Conservation (phyloP, 148 eudicot genomes). For the Vaccinium vitisidaea region DNA sequence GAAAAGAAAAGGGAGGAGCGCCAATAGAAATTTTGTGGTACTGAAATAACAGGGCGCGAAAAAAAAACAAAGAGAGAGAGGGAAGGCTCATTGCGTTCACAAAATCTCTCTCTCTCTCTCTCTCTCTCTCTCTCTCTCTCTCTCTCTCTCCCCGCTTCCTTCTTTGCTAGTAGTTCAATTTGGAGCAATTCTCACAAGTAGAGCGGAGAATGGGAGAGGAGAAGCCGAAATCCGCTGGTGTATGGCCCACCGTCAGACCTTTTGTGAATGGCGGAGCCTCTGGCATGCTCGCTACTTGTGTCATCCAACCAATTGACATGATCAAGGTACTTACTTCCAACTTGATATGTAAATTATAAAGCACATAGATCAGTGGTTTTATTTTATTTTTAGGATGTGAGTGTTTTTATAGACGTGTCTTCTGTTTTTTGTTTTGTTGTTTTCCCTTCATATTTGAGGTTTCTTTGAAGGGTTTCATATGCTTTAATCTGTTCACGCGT, state of each 20-base stretch:
- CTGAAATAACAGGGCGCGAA: too few species aligned
- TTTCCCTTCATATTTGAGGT: background rate
- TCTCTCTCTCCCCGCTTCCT: background rate
- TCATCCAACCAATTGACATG: conserved; percentile 92
- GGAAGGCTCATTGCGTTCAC: too few species aligned
- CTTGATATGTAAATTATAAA: background rate
- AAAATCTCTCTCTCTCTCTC: background rate
- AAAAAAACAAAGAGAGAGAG: too few species aligned
- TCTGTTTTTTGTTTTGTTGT: too few species aligned
- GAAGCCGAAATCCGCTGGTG: conserved; percentile 44
- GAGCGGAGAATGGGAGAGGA: conserved; percentile 37
- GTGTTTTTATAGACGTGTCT: background rate
- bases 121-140: background rate
- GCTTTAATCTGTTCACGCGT: background rate
- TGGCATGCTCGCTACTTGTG: conserved; percentile 94
- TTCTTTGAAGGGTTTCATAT: conserved; percentile 4
- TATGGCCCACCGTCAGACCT: conserved; percentile 75
- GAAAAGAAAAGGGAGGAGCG: too few species aligned
- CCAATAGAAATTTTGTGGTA: too few species aligned
- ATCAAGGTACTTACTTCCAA: conserved; percentile 54
- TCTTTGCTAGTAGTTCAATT: background rate
- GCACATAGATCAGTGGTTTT: background rate
- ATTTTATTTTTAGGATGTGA: background rate
- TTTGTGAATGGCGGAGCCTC: conserved; percentile 88
- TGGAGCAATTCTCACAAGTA: background rate